phyloP scores from a whole-genome alignment of 768 basidiomycete species.

The Suillus luteus region DNA sequence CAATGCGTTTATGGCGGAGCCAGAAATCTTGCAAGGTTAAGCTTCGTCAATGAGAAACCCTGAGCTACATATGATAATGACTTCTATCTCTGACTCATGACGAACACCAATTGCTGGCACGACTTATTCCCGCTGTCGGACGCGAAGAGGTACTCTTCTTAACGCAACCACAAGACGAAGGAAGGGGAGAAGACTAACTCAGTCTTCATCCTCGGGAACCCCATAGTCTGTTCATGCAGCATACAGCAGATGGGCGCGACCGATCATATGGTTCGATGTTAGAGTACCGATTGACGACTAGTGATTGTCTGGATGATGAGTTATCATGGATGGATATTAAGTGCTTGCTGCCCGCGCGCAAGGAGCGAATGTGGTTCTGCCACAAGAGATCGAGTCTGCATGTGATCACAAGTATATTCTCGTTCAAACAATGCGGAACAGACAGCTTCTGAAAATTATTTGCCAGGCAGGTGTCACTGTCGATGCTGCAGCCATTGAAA shows the following conservation, averaged over 20 bases:
- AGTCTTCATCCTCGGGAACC: conserved; percentile 65
- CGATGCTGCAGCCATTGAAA: neutral
- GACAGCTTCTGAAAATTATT: conserved; percentile 20
- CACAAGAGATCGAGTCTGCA: conserved; percentile 29
- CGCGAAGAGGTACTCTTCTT: conserved; percentile 49
- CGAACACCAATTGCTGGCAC: too few relatives aligned
- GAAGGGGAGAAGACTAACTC: conserved; percentile 61
- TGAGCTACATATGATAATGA: too few relatives aligned
- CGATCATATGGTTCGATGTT: conserved; percentile 93
- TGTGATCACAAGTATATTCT: conserved; percentile 31
- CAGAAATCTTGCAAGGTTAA: too few relatives aligned
- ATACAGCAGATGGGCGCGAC: conserved; percentile 74
- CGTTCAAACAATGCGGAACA: conserved; percentile 38
- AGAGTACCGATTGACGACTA: too few relatives aligned
- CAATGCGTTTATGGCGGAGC: too few relatives aligned
- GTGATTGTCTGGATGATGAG: conserved; percentile 46
- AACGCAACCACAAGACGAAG: conserved; percentile 55
- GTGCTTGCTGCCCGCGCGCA: conserved; percentile 15
- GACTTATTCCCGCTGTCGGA: too few relatives aligned
- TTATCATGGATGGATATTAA: conserved; percentile 47
- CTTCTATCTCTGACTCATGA: too few relatives aligned
- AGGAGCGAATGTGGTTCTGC: conserved; percentile 7
- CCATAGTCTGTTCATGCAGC: conserved; percentile 85
- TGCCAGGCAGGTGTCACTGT: neutral
- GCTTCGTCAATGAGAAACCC: too few relatives aligned